Base-by-base conservation (phyloP, 495 filamentous ascomycete species). In the Penicillium parvum region DNA sequence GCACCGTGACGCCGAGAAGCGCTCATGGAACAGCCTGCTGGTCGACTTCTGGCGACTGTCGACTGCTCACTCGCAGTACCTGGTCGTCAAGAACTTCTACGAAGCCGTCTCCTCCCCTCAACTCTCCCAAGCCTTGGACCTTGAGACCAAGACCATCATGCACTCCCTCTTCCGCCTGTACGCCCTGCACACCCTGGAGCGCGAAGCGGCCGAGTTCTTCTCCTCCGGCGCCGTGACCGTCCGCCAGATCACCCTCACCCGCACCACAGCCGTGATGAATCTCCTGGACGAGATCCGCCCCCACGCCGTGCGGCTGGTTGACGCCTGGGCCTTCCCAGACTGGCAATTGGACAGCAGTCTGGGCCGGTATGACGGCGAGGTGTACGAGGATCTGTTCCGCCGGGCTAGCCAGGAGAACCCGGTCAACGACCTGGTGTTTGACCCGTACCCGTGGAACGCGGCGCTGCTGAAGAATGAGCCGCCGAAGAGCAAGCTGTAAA, bases 41-140 rank as follows among this genome's bases (percentile, higher is more conserved):
- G 79, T 86, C 22, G 81, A 86, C 63, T 85, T 86, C 71, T 84
- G 80, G 75, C 77, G 82, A 17, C 69, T 85, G 11, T 78, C 73
- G 26, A 84, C 79, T 3, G 81, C 82, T 6, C 81, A 84, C 54
- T 81, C 78, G 5, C 81, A 86, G 58, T 85, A 85, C 52, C 65
- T 85, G 15, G 68, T 84, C 0, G 80, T 85, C 21, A 83, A 80
- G 65, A 83, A 82, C 66, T 86, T 86, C 68, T 76, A 84, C 66
- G 75, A 80, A 10, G 75, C 81, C n/a, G 72, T 86, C 30, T 70
- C 65, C 19, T 71, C 73, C 4, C 63, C 65, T n/a, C 48, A 69
- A 21, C 63, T 69, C 39, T 51, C 56, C 5, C 55, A 51, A 19
- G 64, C 69, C n/a, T 58, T 85, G 36, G 77, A 79, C 50, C 34